Percentiles rank a stretch among this genome's conserved stretches.
These are phyloP conservation scores for Hyaloscypha finlandica DNA, from an alignment of 495 filamentous ascomycete genomes.

Conservation along the genomic window DNA sequence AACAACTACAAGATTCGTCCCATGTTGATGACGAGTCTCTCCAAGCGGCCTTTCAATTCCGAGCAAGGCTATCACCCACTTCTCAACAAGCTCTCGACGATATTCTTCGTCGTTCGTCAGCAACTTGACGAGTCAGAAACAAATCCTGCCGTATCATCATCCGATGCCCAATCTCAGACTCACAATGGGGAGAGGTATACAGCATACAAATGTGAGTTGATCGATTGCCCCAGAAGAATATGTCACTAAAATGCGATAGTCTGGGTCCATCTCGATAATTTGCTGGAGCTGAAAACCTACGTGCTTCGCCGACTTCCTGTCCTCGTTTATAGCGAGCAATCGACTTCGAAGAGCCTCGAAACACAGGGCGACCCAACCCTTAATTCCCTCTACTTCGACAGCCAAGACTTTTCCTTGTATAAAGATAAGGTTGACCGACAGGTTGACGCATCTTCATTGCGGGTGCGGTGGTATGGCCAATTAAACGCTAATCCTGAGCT, in stretches of 20 bases:
- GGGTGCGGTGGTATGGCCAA: slow-evolving; percentile 91
- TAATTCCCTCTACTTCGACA: slow-evolving; percentile 96
- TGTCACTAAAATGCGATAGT: slow-evolving; percentile 46
- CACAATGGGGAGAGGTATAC: slow-evolving; percentile 69
- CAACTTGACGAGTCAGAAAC: slow-evolving; percentile 58
- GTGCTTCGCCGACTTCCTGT: slow-evolving; percentile 88
- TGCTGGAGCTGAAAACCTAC: slow-evolving; percentile 93
- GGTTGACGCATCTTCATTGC: slow-evolving; percentile 77
- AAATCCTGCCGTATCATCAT: slow-evolving; percentile 31
- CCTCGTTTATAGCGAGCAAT: slow-evolving; percentile 86
- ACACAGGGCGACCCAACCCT: slow-evolving; percentile 84
- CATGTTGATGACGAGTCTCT: slow-evolving; percentile 83
- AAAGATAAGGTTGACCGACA: slow-evolving; percentile 76
- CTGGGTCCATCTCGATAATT: slow-evolving; percentile 94
- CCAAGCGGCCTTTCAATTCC: slow-evolving; percentile 88
- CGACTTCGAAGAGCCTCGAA: slow-evolving; percentile 70
- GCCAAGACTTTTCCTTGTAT: slow-evolving; percentile 80
- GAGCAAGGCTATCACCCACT: slow-evolving; percentile 87
- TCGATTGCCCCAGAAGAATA: background rate
- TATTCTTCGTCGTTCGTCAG: slow-evolving; percentile 93
- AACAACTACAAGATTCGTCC: slow-evolving; percentile 81
- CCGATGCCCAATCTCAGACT: slow-evolving; percentile 41
- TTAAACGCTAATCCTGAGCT: slow-evolving; percentile 76
- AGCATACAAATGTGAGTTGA: slow-evolving; percentile 76
- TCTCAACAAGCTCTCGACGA: slow-evolving; percentile 84